Evolutionary conservation across 2,329 filamentous ascomycete species (phyloP).

Genomic region (Fusarium equiseti): DNA sequence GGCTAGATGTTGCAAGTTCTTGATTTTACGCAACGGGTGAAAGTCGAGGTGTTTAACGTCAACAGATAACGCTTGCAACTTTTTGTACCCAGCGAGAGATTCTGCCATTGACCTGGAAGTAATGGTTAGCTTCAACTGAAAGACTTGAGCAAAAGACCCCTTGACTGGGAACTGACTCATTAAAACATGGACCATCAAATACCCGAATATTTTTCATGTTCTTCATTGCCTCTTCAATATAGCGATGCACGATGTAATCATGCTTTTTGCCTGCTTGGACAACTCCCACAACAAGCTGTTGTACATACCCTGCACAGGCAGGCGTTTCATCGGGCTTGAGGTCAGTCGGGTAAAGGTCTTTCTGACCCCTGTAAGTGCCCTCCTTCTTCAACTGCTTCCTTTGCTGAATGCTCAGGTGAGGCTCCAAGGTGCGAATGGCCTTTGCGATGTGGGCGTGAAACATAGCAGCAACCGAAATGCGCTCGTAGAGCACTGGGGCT

Average conservation of each 20-base stretch:
- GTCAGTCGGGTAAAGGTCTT: slow-evolving; percentile 5
- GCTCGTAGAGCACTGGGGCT: slow-evolving; percentile 26
- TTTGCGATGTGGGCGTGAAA: slow-evolving; percentile 31
- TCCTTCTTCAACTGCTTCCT: slow-evolving; percentile 33
- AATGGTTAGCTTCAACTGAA: background rate
- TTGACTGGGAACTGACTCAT: background rate
- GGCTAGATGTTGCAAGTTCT: slow-evolving; percentile 30
- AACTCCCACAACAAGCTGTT: slow-evolving; percentile 19
- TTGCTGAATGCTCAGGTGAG: slow-evolving; percentile 25
- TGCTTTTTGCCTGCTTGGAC: slow-evolving; percentile 18
- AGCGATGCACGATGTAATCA: slow-evolving; percentile 25
- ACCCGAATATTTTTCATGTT: slow-evolving; percentile 31
- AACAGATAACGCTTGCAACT: slow-evolving; percentile 25
- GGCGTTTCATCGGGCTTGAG: slow-evolving; percentile 13
- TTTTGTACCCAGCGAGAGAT: slow-evolving; percentile 16
- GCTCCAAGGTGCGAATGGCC: slow-evolving; percentile 35
- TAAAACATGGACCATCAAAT: slow-evolving; percentile 9
- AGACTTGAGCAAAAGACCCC: rapidly evolving
- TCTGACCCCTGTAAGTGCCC: slow-evolving; percentile 30
- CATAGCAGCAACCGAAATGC: slow-evolving; percentile 10
- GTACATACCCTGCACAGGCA: slow-evolving; percentile 16
- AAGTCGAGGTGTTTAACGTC: background rate
- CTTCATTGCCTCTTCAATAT: slow-evolving; percentile 31
- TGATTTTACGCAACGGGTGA: slow-evolving; percentile 7
- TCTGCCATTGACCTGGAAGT: slow-evolving; percentile 13